Conservation (phyloP, 768 basidiomycete species). For the Rossbeevera mucosa region DNA sequence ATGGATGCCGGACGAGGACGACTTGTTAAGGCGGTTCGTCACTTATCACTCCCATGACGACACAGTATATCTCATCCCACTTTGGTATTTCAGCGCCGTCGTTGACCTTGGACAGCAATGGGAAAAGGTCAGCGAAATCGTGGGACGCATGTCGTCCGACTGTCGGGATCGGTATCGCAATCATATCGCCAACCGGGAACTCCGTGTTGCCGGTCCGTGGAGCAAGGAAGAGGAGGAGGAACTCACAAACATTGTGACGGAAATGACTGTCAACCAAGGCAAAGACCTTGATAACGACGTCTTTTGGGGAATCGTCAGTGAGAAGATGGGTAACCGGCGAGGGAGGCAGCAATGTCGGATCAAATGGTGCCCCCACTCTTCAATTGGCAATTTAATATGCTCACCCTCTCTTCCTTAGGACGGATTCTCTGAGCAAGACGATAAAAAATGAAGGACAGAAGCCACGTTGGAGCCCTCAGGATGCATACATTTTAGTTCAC, state of each 20-base stretch:
- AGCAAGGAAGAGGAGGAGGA: slow-evolving; percentile 75
- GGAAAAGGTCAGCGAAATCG: slow-evolving; percentile 68
- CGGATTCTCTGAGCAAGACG: slow-evolving; percentile 67
- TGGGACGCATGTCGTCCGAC: slow-evolving; percentile 74
- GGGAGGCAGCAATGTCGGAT: slow-evolving; percentile 82
- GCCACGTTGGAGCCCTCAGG: slow-evolving; percentile 69
- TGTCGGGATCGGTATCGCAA: slow-evolving; percentile 86
- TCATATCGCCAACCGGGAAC: slow-evolving; percentile 65
- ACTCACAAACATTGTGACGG: slow-evolving; percentile 68
- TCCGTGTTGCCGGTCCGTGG: slow-evolving; percentile 67
- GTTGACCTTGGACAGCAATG: slow-evolving; percentile 67
- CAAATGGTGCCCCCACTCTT: slow-evolving; percentile 59
- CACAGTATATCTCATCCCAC: slow-evolving; percentile 1
- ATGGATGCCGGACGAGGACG: slow-evolving; percentile 68
- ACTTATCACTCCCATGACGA: neutral
- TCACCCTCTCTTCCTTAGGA: slow-evolving; percentile 42
- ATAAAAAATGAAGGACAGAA: slow-evolving; percentile 69
- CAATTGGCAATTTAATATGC: neutral
- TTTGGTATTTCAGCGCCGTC: slow-evolving; percentile 51
- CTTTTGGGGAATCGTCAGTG: slow-evolving; percentile 76
- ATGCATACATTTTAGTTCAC: slow-evolving; percentile 76
- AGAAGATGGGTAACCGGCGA: slow-evolving; percentile 70
- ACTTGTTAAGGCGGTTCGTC: slow-evolving; percentile 54
- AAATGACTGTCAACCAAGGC: slow-evolving; percentile 70
- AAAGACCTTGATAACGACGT: slow-evolving; percentile 72